phyloP scores from a whole-genome alignment of 2,329 filamentous ascomycete genomes.

The Metarhizium rileyi region DNA sequence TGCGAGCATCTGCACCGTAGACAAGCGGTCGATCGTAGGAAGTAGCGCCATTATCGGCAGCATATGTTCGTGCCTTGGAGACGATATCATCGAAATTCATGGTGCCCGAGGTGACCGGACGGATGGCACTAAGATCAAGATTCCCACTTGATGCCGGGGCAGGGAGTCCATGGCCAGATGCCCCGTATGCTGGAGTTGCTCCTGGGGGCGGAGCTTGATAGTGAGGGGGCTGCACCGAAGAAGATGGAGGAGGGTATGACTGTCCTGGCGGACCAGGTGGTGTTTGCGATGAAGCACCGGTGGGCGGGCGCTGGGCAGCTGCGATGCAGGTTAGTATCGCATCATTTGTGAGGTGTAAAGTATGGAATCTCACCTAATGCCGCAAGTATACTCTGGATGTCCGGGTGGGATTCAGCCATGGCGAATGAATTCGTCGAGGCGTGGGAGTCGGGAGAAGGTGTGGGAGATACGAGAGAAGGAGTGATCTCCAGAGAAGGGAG shows the following conservation, averaged over 20 bases:
- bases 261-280: constrained; percentile 27
- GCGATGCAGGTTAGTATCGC: constrained; percentile 1
- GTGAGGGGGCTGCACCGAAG: constrained; percentile 22
- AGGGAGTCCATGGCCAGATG: constrained; percentile 41
- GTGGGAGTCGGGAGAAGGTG: background rate
- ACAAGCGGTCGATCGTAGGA: constrained; percentile 48
- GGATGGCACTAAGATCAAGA: constrained; percentile 70
- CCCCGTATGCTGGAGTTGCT: constrained; percentile 26
- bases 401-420: constrained; percentile 30
- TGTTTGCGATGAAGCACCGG: constrained; percentile 31
- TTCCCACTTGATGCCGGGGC: constrained; percentile 65
- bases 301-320: constrained; percentile 36
- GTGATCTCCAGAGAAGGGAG: background rate
- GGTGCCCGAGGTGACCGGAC: constrained; percentile 69
- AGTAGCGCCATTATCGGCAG: constrained; percentile 65
- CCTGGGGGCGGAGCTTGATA: constrained; percentile 30
- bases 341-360: no score
- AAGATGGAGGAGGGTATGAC: constrained; percentile 30
- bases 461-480: background rate
- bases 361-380: constrained; percentile 33
- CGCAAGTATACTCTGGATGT: constrained; percentile 38
- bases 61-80: constrained; percentile 73
- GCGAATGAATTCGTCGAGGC: background rate
- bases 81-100: constrained; percentile 79
- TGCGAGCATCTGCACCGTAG: constrained; percentile 29